phyloP scores from a whole-genome alignment of 768 basidiomycete genomes.

The Mycena sanguinolenta region DNA sequence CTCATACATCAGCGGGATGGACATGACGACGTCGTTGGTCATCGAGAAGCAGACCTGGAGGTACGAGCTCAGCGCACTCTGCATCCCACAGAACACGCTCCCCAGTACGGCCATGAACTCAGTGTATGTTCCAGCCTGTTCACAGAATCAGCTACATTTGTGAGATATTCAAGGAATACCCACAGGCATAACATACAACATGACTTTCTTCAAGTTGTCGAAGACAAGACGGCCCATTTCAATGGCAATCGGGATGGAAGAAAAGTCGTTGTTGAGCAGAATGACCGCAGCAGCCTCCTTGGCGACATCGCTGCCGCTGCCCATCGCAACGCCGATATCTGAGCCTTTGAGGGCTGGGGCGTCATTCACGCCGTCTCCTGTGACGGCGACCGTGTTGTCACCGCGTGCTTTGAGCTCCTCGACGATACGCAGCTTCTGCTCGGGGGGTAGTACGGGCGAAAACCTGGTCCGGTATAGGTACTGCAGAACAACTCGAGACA shows the following conservation, averaged over 20 bases:
- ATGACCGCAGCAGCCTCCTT: constrained; percentile 62
- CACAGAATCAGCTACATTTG: constrained; percentile 12
- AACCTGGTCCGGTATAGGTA: no score
- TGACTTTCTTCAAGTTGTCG: constrained; percentile 45
- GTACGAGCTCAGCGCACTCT: constrained; percentile 67
- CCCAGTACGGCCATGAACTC: constrained; percentile 69
- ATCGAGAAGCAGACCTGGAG: constrained; percentile 71
- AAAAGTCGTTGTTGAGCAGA: not conserved
- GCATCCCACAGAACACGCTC: constrained; percentile 72
- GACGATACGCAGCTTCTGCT: constrained; percentile 71
- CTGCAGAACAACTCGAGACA: no score
- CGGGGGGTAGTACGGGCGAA: constrained; percentile 69
- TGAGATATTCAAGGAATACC: constrained; percentile 22
- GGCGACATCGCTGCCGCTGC: constrained; percentile 62
- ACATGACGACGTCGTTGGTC: constrained; percentile 65
- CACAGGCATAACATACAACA: constrained; percentile 59
- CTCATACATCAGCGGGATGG: constrained; percentile 65
- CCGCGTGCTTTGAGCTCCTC: constrained; percentile 63
- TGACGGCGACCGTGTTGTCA: constrained; percentile 64
- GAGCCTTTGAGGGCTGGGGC: constrained; percentile 64
- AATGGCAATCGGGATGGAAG: constrained; percentile 32
- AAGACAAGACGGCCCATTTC: constrained; percentile 29
- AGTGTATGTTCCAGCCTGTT: constrained; percentile 67
- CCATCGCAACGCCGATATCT: constrained; percentile 70
- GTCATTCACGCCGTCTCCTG: constrained; percentile 72